Evolutionary conservation across 306 rosid species (phyloP).

Genomic region (Begonia masoniana): DNA sequence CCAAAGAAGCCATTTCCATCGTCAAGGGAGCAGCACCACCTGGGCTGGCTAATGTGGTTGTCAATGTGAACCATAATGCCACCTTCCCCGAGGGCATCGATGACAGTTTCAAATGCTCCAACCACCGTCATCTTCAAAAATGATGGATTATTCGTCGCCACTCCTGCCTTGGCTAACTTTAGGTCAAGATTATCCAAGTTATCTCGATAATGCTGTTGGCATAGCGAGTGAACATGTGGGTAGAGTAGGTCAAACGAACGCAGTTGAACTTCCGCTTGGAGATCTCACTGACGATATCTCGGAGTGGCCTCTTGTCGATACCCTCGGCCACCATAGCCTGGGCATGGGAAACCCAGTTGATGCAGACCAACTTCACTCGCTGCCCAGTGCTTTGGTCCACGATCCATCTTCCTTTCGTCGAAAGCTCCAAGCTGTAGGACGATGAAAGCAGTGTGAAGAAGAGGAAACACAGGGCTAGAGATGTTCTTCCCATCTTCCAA

Average conservation of each 20-base stretch:
- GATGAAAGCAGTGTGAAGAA: constrained; percentile 1
- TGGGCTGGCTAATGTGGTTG: constrained; percentile 42
- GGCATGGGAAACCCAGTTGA: constrained; percentile 31
- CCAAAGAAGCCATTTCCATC: constrained; percentile 47
- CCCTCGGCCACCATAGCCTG: constrained; percentile 42
- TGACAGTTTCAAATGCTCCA: constrained; percentile 18
- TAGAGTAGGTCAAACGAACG: constrained; percentile 34
- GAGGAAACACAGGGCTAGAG: neutral
- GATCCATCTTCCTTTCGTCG: constrained; percentile 33
- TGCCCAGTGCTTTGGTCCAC: constrained; percentile 19
- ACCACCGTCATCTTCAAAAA: constrained; percentile 22
- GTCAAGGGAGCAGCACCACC: constrained; percentile 39
- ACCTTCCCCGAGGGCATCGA: constrained; percentile 18
- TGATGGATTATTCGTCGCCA: constrained; percentile 18
- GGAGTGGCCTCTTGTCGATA: constrained; percentile 23
- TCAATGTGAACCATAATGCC: constrained; percentile 32
- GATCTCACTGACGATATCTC: constrained; percentile 14
- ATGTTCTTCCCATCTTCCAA: neutral
- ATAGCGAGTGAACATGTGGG: constrained; percentile 38
- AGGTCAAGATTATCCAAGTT: constrained; percentile 8
- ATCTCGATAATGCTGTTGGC: neutral
- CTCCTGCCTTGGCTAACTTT: constrained; percentile 10
- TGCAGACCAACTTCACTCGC: constrained; percentile 26
- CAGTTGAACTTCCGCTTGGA: constrained; percentile 19
- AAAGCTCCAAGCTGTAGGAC: constrained; percentile 15